These are phyloP conservation scores for Corchorus olitorius DNA, from an alignment of 345 rosid genomes.

Conservation along the genomic window DNA sequence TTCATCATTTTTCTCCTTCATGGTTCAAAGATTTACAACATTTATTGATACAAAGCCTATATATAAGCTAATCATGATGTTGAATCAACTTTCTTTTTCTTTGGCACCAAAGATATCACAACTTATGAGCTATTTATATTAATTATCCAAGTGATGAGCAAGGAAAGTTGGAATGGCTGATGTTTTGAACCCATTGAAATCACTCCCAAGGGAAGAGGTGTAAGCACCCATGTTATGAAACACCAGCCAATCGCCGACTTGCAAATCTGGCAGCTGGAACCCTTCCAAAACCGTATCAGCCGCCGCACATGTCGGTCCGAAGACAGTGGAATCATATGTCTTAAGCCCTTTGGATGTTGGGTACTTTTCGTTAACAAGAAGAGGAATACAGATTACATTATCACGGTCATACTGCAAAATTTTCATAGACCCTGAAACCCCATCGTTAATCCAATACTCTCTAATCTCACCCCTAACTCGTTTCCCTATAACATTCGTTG, in stretches of 20 bases:
- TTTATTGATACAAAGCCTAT: too few species aligned
- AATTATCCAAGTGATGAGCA: too few species aligned
- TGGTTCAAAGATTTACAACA: too few species aligned
- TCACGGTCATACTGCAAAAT: not conserved
- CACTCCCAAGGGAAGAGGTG: slow-evolving; percentile 24
- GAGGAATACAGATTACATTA: not conserved
- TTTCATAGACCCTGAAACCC: slow-evolving; percentile 30
- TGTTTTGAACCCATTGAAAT: slow-evolving; percentile 31
- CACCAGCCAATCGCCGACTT: slow-evolving; percentile 34
- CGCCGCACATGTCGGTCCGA: slow-evolving; percentile 32
- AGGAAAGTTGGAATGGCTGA: slow-evolving; percentile 8
- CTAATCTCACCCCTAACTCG: slow-evolving; percentile 26
- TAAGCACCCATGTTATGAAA: slow-evolving; percentile 38
- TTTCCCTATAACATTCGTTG: slow-evolving; percentile 32
- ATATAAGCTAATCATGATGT: too few species aligned
- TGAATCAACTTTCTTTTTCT: too few species aligned
- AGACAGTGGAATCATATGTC: slow-evolving; percentile 23
- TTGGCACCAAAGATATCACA: not conserved
- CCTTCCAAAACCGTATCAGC: slow-evolving; percentile 25
- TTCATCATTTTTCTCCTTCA: too few species aligned
- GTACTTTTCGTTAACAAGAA: not conserved
- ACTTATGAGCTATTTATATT: too few species aligned
- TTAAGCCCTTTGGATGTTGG: not conserved
- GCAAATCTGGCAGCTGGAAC: slow-evolving; percentile 27
- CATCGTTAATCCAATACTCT: slow-evolving; percentile 40